Base-by-base conservation (phyloP, 2,329 filamentous ascomycete species). In the Colletotrichum shisoi region DNA sequence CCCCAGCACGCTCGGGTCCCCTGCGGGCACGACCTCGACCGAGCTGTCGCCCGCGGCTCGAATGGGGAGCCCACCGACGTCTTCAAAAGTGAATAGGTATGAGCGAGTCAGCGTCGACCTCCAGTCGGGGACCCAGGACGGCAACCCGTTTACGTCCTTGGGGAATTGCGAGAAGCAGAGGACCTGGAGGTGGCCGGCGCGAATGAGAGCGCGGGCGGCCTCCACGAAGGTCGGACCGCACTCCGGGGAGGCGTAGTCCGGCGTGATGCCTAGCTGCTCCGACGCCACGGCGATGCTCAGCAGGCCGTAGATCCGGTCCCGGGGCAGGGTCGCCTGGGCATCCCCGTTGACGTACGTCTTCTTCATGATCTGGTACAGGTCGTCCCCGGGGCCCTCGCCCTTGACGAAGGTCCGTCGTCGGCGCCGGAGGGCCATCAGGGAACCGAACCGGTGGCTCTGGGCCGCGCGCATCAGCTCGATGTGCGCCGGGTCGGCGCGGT, bases 51-150 rank as follows among this genome's bases (percentile, higher is more conserved):
- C 66, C n/a, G 48, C 8, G 1, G 67, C 62, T 15, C 40, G 19
- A 4, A 57, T 21, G 8, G 49, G 44, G 11, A 58, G 62, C n/a
- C 44, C 34, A 12, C 61, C 58, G 3, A 39, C 54, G 39, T 54
- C 42, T 19, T 67, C 66, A 19, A 48, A 59, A 5, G 27, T 37
- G 27, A 40, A 40, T 21, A 56, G 42, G 52, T 60, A 69, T 3
- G 62, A 67, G 4, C 8, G 48, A 11, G 21, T 15, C 37, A 67
- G 42, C 7, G 42, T 59, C 37, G 64, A 24, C 17, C 75, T 72
- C 78, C 77, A 79, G 71, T 79, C 78, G 1, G 78, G 78, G 31
- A 78, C 77, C 78, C 78, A 79, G 0, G 76, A 76, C 1, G 78
- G 77, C 4, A 79, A 31, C 7, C 44, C 52, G 19, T 34, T 52